Base-by-base conservation (phyloP, 345 rosid species). In the Eucalyptus cladocalyx region DNA sequence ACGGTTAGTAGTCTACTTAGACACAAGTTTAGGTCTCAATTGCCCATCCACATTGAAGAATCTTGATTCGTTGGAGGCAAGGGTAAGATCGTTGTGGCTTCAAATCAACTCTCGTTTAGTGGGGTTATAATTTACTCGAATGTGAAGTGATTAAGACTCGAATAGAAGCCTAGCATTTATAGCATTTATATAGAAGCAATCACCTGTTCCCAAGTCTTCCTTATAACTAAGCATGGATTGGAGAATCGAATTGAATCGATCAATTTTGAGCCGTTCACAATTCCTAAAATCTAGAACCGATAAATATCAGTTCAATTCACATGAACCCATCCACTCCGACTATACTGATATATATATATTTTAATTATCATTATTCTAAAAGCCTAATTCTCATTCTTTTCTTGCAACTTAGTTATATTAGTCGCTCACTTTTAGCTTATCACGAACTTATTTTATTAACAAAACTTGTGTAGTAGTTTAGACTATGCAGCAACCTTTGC, bases 261-360 rank as follows among this genome's bases (percentile, higher is more conserved):
- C 13, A 56, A 23, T 24, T 54, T 23, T 10, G 62, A 23, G 6
- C 1, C 1, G 0, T 23, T 56, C 13, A 11, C 12, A 23, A 24
- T 56, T 56, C 30, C 3, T 56, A 24, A 56, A 56, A 56, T 56
- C 2, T 0, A 0, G 1, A 23, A 56, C 1, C 0, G 0, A 1
- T 10, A 56, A 56, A 23, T 56, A 56, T 56, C 30, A 56, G 0
- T 56, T 13, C 6, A 24, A 56, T 56, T 2, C 62, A 23, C 62
- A 56, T 56, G 13, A 6, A 24, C 12, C 30, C 62, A 56, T 5
- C 13, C 62, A 56, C 11, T 54, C 0, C 0, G 3, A 54, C 11
- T 23, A 23, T 19, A 54, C 4, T 1, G 2, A 21, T 54, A 21
- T 54, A 21, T 54, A 21, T 54, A 54, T 54, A 54, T 21, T 19